Percentiles rank a stretch among this genome's conserved stretches.
Conservation (phyloP, 1,139 yeast genomes). For the Pichia inconspicua region DNA sequence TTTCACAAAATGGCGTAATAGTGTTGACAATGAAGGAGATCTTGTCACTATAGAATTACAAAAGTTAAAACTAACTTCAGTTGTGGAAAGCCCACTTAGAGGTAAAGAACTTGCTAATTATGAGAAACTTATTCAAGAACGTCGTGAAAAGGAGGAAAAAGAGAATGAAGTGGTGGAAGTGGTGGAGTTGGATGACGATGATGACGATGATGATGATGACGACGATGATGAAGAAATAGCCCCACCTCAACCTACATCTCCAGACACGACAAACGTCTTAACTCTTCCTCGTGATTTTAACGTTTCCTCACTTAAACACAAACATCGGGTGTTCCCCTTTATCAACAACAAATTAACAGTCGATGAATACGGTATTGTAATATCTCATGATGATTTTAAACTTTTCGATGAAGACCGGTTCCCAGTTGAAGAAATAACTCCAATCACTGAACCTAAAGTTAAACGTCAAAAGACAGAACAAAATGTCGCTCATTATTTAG, state of each 20-base stretch:
- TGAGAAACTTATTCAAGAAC: slow-evolving; percentile 36
- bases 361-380: slow-evolving; percentile 82
- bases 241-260: slow-evolving; percentile 18
- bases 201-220: background rate
- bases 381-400: slow-evolving; percentile 53
- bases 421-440: slow-evolving; percentile 23
- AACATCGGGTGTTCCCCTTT: slow-evolving; percentile 76
- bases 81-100: slow-evolving; percentile 41
- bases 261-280: slow-evolving; percentile 18
- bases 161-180: slow-evolving; percentile 10
- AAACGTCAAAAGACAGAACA: slow-evolving; percentile 15
- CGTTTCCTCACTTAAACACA: slow-evolving; percentile 51
- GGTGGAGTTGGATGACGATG: background rate
- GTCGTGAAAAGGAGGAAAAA: slow-evolving; percentile 25
- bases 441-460: slow-evolving; percentile 12
- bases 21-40: slow-evolving; percentile 44
- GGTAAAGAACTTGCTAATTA: slow-evolving; percentile 46
- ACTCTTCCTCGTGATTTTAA: slow-evolving; percentile 51
- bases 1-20: slow-evolving; percentile 52
- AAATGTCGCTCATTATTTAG: slow-evolving; percentile 36
- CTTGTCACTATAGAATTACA: slow-evolving; percentile 45
- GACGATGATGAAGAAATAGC: background rate
- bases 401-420: slow-evolving; percentile 46
- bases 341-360: slow-evolving; percentile 46
- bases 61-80: slow-evolving; percentile 30